Conservation (phyloP, 345 rosid species). For the Capsella bursapastoris region DNA sequence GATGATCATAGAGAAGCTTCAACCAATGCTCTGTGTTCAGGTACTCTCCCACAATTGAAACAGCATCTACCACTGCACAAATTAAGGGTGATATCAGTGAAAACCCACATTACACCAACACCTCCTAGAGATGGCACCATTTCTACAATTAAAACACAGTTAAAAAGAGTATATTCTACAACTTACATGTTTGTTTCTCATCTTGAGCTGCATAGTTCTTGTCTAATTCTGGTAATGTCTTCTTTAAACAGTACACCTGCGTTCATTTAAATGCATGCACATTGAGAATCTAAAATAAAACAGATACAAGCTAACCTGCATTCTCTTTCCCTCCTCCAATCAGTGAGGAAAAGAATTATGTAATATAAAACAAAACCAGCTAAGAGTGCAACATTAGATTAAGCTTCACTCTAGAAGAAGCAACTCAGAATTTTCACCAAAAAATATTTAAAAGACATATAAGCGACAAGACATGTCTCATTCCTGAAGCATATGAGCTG, state of each 20-base stretch:
- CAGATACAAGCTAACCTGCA: neutral
- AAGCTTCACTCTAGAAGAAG: neutral
- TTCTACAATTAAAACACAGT: conserved; percentile 5
- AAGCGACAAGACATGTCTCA: neutral
- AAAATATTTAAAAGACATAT: neutral
- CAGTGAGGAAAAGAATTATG: neutral
- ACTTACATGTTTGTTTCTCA: conserved; percentile 72
- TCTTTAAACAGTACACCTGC: conserved; percentile 66
- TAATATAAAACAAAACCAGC: conserved; percentile 18
- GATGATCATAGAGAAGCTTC: conserved; percentile 64
- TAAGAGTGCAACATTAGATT: conserved; percentile 14
- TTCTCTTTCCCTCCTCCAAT: conserved; percentile 4
- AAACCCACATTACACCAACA: conserved; percentile 3
- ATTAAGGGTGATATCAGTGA: conserved; percentile 29
- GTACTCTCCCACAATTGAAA: conserved; percentile 77
- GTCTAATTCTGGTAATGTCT: conserved; percentile 61
- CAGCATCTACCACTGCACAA: conserved; percentile 69
- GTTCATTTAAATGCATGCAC: conserved; percentile 27
- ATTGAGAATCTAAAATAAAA: neutral
- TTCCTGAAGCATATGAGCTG: neutral
- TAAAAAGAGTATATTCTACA: conserved; percentile 12
- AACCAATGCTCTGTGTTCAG: conserved; percentile 82
- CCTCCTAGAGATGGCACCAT: neutral
- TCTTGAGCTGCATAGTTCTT: conserved; percentile 80
- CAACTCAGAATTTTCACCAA: conserved; percentile 1